These are phyloP conservation scores for Ogataea saltuana DNA, from an alignment of 805 yeast genomes.

Conservation along the genomic window DNA sequence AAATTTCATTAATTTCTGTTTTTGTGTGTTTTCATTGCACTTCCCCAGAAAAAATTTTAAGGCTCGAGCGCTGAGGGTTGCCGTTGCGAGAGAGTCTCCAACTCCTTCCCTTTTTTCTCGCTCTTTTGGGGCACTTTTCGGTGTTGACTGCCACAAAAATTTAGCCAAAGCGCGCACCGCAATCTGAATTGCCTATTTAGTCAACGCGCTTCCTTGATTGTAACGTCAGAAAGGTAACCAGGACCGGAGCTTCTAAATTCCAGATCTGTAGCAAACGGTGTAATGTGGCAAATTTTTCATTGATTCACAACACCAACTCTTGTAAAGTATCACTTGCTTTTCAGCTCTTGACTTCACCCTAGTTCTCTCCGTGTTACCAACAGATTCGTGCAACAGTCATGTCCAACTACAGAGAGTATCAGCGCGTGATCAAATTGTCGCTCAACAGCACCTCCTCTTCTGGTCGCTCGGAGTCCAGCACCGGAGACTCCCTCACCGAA, in stretches of 20 bases:
- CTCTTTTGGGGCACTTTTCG: constrained; percentile 4
- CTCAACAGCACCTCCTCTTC: constrained; percentile 2
- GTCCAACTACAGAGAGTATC: constrained; percentile 37
- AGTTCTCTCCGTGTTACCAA: background rate
- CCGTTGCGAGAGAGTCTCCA: background rate
- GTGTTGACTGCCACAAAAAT: background rate
- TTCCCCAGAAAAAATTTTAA: background rate
- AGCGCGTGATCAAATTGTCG: constrained; percentile 31
- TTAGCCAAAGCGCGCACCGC: constrained; percentile 3
- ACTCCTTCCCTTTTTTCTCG: constrained; percentile 1
- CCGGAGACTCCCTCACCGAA: too few relatives aligned
- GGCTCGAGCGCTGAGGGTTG: background rate
- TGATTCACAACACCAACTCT: too few relatives aligned
- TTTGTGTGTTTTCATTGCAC: background rate
- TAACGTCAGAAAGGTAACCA: constrained; percentile 5
- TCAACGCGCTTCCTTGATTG: constrained; percentile 17
- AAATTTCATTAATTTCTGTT: constrained; percentile 1
- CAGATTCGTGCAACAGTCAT: too few relatives aligned
- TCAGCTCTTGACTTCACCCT: too few relatives aligned
- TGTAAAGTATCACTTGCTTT: too few relatives aligned
- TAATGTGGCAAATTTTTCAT: too few relatives aligned
- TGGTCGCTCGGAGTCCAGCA: too few relatives aligned
- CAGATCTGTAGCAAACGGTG: background rate
- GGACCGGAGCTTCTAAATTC: background rate
- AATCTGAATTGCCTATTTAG: constrained; percentile 16